Evolutionary conservation across 2,329 filamentous ascomycete species (phyloP).

Genomic region (Graphilbum sp.): DNA sequence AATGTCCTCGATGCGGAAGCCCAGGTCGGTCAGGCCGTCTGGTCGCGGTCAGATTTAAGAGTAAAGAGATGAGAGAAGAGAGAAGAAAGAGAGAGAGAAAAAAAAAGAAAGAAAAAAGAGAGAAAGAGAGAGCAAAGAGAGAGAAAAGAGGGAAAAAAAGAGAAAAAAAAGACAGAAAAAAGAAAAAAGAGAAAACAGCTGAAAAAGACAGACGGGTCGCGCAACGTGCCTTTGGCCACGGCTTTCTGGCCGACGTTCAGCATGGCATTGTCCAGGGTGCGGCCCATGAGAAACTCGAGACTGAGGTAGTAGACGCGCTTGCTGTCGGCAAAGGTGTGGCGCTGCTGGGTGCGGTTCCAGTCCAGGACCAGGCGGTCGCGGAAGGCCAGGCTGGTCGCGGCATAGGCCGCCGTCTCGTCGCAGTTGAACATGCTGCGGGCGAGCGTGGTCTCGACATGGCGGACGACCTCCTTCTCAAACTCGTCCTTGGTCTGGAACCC

Average conservation of each 20-base stretch:
- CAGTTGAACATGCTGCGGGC: constrained; percentile 97
- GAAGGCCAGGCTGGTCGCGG: constrained; percentile 80
- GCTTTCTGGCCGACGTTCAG: constrained; percentile 85
- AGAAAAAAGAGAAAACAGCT: neutral
- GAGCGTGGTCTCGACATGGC: constrained; percentile 90
- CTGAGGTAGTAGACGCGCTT: constrained; percentile 97
- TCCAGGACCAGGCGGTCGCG: constrained; percentile 83
- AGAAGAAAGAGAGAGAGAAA: neutral
- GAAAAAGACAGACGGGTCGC: neutral
- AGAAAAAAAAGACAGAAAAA: neutral
- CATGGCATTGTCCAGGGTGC: constrained; percentile 96
- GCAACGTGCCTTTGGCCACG: constrained; percentile 52
- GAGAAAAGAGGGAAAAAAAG: neutral
- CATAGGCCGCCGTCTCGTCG: constrained; percentile 85
- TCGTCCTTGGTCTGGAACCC: constrained; percentile 67
- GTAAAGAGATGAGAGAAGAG: too few species aligned
- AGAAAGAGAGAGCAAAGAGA: neutral
- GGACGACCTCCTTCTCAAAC: constrained; percentile 75
- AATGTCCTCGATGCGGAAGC: constrained; percentile 93
- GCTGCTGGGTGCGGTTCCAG: constrained; percentile 97
- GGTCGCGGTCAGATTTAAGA: neutral
- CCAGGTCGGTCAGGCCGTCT: constrained; percentile 78
- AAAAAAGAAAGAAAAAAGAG: neutral
- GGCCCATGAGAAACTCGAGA: constrained; percentile 93
- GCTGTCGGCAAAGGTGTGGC: constrained; percentile 74